Base-by-base conservation (phyloP, 169 alveolate species). In the Plasmodium vinckei region DNA sequence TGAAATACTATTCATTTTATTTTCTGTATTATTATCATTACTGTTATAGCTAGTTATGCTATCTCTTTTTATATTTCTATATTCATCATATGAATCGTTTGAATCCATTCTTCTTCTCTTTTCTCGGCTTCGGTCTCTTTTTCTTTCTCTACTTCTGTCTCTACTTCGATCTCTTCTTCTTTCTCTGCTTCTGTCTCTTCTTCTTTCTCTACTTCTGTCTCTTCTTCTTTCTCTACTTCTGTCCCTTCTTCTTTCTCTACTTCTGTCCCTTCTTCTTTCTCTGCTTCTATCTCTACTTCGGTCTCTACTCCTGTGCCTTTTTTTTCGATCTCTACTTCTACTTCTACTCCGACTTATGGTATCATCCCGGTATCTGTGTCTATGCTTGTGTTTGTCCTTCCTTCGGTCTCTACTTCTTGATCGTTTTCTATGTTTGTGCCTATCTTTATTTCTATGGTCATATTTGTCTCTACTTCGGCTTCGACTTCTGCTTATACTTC, bases 191-290 rank as follows among this genome's bases (percentile, higher is more conserved):
- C 89, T 17, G 9, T 27, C 59, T 49, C 79, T 65, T n/a, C 79
- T 64, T 13, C 87, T 82, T 9, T 71, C 71, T 23, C 92, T 59
- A 54, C 51, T 46, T 44, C 92, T 44, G 17, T 33, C 42, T n/a
- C 75, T 59, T 19, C 59, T 33, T 56, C 84, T 68, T 21, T 44
- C 56, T 21, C 87, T 46, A 13, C 87, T 77, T 27, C 90, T 64
- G 25, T 67, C 57, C 10, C 94, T 54, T 13, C 72, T 51, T 25
- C 91, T 70, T 13, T 19, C 51, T 54, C 91, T 72, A 19, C 27
- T 75, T 23, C 87, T 49, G 13, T 23, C 67, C 27, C 94, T 87
- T 13, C 91, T 90, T 42, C 93, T 59, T 15, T 46, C 61, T 23
- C 72, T 49, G 33, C 64, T 88, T 13, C 60, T 59, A 4, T 23